These are phyloP conservation scores for Ceratobasidium theobromae DNA, from an alignment of 1,284 basidiomycete genomes.

Conservation along the genomic window DNA sequence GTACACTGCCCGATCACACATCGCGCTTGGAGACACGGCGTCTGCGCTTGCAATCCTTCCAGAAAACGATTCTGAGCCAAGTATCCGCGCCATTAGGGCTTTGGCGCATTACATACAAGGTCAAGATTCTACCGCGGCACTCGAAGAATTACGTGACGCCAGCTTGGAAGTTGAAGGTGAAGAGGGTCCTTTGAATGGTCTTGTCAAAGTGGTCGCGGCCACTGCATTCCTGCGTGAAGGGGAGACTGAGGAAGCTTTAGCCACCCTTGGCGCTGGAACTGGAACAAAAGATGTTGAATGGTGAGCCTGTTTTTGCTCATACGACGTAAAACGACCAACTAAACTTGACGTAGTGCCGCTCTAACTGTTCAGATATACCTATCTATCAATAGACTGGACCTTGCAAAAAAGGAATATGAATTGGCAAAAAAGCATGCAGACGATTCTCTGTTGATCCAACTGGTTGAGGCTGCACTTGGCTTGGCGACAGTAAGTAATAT, in stretches of 20 bases:
- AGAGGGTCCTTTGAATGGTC: constrained; percentile 62
- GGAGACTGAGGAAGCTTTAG: constrained; percentile 88
- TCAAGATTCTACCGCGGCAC: constrained; percentile 55
- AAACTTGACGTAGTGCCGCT: constrained; percentile 59
- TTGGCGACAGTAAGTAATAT: constrained; percentile 60
- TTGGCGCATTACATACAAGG: constrained; percentile 66
- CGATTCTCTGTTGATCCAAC: constrained; percentile 85
- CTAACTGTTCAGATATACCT: constrained; percentile 83
- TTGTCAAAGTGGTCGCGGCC: constrained; percentile 76
- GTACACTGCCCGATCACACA: constrained; percentile 81
- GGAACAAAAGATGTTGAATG: constrained; percentile 81
- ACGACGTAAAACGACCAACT: constrained; percentile 21
- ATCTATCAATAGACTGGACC: constrained; percentile 78
- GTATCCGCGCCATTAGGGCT: constrained; percentile 68
- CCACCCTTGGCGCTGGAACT: constrained; percentile 72
- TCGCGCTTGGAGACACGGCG: constrained; percentile 69
- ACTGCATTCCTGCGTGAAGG: constrained; percentile 81
- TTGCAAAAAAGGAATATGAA: constrained; percentile 83
- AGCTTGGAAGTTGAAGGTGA: constrained; percentile 79
- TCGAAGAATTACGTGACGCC: constrained; percentile 83
- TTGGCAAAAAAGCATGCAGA: constrained; percentile 74
- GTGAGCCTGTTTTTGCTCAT: constrained; percentile 51
- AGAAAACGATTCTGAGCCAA: constrained; percentile 60
- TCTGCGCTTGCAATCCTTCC: constrained; percentile 59
- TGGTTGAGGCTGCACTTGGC: constrained; percentile 85